phyloP scores from a whole-genome alignment of 441 rosid species.

The Adansonia gregorii region DNA sequence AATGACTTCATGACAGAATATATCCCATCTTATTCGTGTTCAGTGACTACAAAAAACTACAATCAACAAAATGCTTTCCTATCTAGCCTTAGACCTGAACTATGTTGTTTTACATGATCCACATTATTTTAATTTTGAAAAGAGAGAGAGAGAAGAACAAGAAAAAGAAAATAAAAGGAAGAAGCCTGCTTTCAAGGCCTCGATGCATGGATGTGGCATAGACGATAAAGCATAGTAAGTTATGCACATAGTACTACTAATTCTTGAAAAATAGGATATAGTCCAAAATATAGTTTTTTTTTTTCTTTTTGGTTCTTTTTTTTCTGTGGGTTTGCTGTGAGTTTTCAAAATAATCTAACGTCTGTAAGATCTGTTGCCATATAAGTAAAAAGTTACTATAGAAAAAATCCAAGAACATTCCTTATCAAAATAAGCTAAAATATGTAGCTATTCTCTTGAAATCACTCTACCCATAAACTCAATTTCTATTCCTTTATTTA shows the following conservation, averaged over 20 bases:
- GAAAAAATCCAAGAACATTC: not conserved
- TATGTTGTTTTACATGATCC: not conserved
- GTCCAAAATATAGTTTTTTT: not conserved
- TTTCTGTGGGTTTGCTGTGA: not conserved
- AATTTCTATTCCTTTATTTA: not conserved
- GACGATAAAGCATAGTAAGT: not conserved
- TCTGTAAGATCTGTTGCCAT: not conserved
- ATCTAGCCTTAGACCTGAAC: not conserved
- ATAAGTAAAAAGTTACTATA: not conserved
- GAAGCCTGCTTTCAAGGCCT: not conserved
- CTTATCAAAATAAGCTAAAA: slow-evolving; percentile 3
- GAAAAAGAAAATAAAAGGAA: no score
- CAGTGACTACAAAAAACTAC: not conserved
- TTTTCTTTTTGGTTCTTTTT: not conserved
- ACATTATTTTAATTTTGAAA: no score
- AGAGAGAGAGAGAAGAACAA: no score
- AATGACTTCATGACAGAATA: not conserved
- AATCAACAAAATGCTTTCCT: not conserved
- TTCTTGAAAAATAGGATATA: not conserved
- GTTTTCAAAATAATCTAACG: not conserved
- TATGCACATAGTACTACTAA: not conserved
- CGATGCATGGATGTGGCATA: not conserved
- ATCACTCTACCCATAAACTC: no score
- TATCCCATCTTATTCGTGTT: not conserved
- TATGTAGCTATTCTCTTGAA: not conserved